Evolutionary conservation across 192 early-diverging fungal genomes (phyloP), one percentile per base, ranked within the genome.

Genomic region (Entomortierella beljakovae): DNA sequence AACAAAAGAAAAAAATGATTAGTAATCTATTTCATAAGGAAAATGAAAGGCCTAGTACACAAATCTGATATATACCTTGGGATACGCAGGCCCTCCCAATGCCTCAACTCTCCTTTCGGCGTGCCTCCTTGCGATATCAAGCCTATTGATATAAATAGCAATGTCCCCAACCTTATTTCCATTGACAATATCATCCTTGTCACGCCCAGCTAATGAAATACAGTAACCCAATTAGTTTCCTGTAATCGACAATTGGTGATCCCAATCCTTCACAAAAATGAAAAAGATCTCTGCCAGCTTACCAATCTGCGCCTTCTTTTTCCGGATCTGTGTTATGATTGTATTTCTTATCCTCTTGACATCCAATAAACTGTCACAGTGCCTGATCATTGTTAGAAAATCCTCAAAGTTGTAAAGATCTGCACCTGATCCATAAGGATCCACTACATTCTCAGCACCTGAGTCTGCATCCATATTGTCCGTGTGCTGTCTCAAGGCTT

Each of bases 141-240:
- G 84, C 7, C 92, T 77, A 59, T 93, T 94, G 26, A 96, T 71
- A 71, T 96, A 94, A 5, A 91, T 84, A 15, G 88, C 71, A 22
- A 93, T 85, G 48, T 94, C 90, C 58, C 88, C 70, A 10, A 96
- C 94, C 18, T 88, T 87, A 71, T 89, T 87, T 4, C 94, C 93
- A 58, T 95, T 89, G n/a, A 95, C 88, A 37, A 94, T 90, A 52
- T 95, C 94, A 58, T 89, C 87, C 48, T 85, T 84, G 65, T 85
- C 84, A 55, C 87, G 87, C 46, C 90, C 88, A 54, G 79, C 90
- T 72, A 86, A 64, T 74, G 59, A 18, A 86, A 66, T n/a, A n/a
- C n/a, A 26, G 9, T 0, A 48, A 11, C 6, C 35, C 29, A 32
- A 20, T 46, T 18, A 46, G 25, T 32, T 10, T 28, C 40, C 5